Base-by-base conservation (phyloP, 2,329 filamentous ascomycete species). In the Stromatinia cepivora region DNA sequence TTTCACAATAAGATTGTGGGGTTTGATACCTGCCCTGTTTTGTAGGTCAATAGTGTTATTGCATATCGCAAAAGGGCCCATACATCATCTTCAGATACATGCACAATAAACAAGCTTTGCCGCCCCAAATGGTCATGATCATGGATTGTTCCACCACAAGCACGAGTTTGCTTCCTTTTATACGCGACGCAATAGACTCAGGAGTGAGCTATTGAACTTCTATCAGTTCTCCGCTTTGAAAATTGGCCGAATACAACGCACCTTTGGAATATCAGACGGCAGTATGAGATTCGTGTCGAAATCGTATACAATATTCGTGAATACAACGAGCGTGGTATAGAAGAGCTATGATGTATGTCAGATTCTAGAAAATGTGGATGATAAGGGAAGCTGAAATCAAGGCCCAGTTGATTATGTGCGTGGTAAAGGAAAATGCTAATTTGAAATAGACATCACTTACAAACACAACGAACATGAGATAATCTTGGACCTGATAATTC, bases 131-230 rank as follows among this genome's bases (percentile, higher is more conserved):
- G 13, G 84, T 83, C 66, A 87, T 80, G 25, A 89, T 80, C 80
- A 91, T 90, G 74, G 85, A 83, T 77, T 89, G 82, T 72, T 90
- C 87, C 3, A 86, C 84, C 11, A 88, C 83, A 50, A 89, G 80
- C 0, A 89, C 87, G 80, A 87, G 84, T 81, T 90, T 90, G 58
- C 86, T 88, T 15, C 87, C 88, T 50, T 67, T 71, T 46, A 76
- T 73, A 31, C 76, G 71, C 13, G 70, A 72, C 54, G 61, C 67
- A 48, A 76, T 77, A 1, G 72, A 72, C 0, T 79, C 71, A 0
- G 82, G 80, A 0, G 86, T 86, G 61, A 89, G 78, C 66, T 68
- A 28, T 68, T 62, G 52, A 22, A 15, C 25, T 22, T 20, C 9
- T n/a, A 36, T 68, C 52, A 68, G 57, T 34, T 45, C 8, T n/a